Evolutionary conservation across 225 moss, liverwort and hornwort genomes (phyloP), one percentile per base, ranked within the genome.

Genomic region (Pleurozium schreberi): DNA sequence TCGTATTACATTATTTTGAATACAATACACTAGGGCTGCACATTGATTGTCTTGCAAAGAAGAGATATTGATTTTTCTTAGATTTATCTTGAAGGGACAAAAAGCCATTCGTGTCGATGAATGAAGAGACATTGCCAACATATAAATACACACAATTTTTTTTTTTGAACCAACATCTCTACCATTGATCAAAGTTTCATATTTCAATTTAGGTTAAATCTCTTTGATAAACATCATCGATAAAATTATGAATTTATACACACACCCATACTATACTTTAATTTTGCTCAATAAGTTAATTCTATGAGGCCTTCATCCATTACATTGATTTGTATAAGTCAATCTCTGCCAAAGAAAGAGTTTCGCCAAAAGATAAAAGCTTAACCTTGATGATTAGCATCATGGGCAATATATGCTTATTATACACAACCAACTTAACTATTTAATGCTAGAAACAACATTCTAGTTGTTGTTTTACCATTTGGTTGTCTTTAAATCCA

Each of bases 251-350:
- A 20, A 19, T n/a, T 16, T 67, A 40, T 19, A 34, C 3, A 34
- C 7, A 2, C 2, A n/a, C 8, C 1, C 0, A 0, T 52, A 2
- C 8, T 33, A 13, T 7, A 18, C 0, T 74, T 31, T 47, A 12
- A 19, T 74, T 47, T 1, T 47, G 2, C 4, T 47, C 31, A 30
- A 6, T 3, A 31, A 30, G 11, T 31, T 47, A 31, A 47, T 74
- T 74, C 31, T 1, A 19, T 31, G 12, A 5, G 14, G 14, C 2
- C 1, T 40, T 8, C 14, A 25, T 42, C 4, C 1, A 1, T 4
- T 40, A 25, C 4, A 6, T 2, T 40, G 8, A 40, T 40, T 40
- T 69, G 25, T 42, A 13, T 25, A 40, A 14, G 20, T 26, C 5
- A 42, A 42, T 42, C 5, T 42, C 2, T 0, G 0, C 3, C 13